Evolutionary conservation across 176 grass and related monocot genomes (phyloP), one percentile per base, ranked within the genome.

Genomic region (Neostapfia colusana): DNA sequence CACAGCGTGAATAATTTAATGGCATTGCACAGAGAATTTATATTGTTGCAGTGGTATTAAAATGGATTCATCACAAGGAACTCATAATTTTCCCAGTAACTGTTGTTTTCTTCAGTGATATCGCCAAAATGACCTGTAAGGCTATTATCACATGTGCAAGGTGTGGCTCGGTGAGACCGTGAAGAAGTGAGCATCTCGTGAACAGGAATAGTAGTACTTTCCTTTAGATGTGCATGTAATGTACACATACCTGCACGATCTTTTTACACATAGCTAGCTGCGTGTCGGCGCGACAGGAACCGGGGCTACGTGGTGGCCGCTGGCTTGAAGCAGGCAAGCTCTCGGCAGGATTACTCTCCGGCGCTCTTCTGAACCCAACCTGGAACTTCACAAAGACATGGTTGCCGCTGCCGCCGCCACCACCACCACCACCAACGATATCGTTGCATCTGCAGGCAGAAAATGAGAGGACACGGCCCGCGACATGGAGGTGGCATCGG

Each of bases 231-330:
- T 45, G 1, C 6, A 49, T 5, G 13, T 9, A 48, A 16, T 17
- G 11, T 10, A 54, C 21, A 8, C 21, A 27, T 81, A 93, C 90
- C 71, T 93, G 83, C 27, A 86, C 86, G 44, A 93, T 78, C 77
- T 74, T 88, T 18, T 84, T 81, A 69, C 83, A 86, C 82, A 81
- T 69, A 25, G 58, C 50, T 17, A 62, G 60, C 7, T 63, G 76
- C 48, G 67, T 54, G 28, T 63, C 37, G 8, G 56, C 20, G 8
- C 38, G 37, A 11, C 27, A 1, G 3, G 18, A 50, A 50, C 63
- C 1, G 1, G 14, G 11, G 27, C 10, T 38, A 63, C 6, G 44
- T 36, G 55, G 55, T 58, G 55, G 55, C 55, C 55, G 55, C 55
- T 23, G 55, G 55, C 23, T 21, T 58, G 55, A 24, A 4, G 55